These are phyloP conservation scores for Ceratocystis smalleyi DNA, from an alignment of 2,329 filamentous ascomycete genomes.

Conservation along the genomic window DNA sequence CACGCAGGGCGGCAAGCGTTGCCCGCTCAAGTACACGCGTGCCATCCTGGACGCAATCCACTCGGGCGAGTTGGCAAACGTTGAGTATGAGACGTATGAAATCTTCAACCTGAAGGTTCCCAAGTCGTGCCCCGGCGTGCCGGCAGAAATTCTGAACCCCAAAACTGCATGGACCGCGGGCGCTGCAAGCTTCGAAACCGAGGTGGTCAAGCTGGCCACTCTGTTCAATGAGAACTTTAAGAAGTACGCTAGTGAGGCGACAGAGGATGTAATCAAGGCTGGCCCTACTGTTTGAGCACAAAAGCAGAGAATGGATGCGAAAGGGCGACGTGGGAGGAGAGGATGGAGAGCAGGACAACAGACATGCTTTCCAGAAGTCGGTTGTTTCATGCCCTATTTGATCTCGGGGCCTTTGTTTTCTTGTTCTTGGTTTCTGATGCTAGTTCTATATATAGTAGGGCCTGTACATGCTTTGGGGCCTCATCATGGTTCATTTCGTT, in stretches of 20 bases:
- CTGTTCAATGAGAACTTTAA: constrained; percentile 96
- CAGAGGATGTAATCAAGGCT: constrained; percentile 58
- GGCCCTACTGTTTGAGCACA: constrained; percentile 28
- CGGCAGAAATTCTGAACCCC: constrained; percentile 85
- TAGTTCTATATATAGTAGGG: neutral
- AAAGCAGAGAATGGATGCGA: neutral
- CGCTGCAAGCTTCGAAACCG: constrained; percentile 62
- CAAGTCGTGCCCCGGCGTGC: constrained; percentile 76
- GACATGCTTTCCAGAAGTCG: neutral
- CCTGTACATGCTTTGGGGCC: neutral
- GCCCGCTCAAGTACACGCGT: constrained; percentile 95
- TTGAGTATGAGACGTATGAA: constrained; percentile 86
- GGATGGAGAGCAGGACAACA: constrained; percentile 4
- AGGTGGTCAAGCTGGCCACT: constrained; percentile 77
- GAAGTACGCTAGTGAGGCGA: constrained; percentile 80
- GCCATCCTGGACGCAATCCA: constrained; percentile 95
- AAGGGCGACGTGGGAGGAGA: neutral
- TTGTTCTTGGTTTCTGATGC: neutral
- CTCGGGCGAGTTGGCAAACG: constrained; percentile 84
- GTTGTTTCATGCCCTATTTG: neutral
- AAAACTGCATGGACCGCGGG: constrained; percentile 81
- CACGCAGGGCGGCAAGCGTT: constrained; percentile 84
- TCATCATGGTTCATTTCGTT: neutral
- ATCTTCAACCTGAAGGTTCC: constrained; percentile 96
- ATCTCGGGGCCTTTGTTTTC: neutral